These are phyloP conservation scores for Cryptosporidium tyzzeri DNA, from an alignment of 169 alveolate genomes.

Conservation along the genomic window DNA sequence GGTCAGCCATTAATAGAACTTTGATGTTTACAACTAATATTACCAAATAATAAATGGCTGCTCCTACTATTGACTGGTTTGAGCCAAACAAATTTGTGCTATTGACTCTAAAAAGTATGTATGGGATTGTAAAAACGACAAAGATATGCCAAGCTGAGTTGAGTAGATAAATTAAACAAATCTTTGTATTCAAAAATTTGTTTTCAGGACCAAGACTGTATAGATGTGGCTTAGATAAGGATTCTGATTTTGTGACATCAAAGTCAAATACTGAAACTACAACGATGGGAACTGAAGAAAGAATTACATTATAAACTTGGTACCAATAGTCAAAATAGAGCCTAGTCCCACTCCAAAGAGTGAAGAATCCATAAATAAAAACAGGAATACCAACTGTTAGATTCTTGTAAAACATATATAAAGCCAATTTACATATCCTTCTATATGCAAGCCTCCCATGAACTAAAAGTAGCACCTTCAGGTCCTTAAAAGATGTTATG, in stretches of 20 bases:
- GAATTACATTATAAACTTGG: constrained; percentile 93
- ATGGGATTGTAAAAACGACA: constrained; percentile 78
- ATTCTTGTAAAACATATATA: constrained; percentile 97
- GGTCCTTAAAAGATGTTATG: constrained; percentile 82
- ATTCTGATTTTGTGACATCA: constrained; percentile 81
- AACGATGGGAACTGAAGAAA: constrained; percentile 94
- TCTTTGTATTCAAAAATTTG: constrained; percentile 80
- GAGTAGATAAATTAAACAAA: constrained; percentile 83
- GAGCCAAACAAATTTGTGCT: constrained; percentile 79
- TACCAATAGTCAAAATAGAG: constrained; percentile 93
- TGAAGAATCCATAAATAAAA: constrained; percentile 91
- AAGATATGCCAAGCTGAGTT: constrained; percentile 83
- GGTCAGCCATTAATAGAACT: constrained; percentile 79
- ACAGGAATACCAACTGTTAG: constrained; percentile 94
- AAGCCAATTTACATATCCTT: constrained; percentile 92
- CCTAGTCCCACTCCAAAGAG: constrained; percentile 94
- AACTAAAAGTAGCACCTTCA: constrained; percentile 85
- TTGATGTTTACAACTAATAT: constrained; percentile 83
- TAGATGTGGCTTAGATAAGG: constrained; percentile 81
- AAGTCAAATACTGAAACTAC: constrained; percentile 86
- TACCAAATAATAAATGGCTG: constrained; percentile 81
- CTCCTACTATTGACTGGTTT: constrained; percentile 78
- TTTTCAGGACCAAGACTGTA: constrained; percentile 84
- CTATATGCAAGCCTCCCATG: constrained; percentile 94
- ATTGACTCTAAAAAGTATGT: constrained; percentile 78